A percentile compares a stretch with the other conserved stretches of the same genome.
phyloP scores from a whole-genome alignment of 192 early-diverging fungal species.

The Coemansia sp. region DNA sequence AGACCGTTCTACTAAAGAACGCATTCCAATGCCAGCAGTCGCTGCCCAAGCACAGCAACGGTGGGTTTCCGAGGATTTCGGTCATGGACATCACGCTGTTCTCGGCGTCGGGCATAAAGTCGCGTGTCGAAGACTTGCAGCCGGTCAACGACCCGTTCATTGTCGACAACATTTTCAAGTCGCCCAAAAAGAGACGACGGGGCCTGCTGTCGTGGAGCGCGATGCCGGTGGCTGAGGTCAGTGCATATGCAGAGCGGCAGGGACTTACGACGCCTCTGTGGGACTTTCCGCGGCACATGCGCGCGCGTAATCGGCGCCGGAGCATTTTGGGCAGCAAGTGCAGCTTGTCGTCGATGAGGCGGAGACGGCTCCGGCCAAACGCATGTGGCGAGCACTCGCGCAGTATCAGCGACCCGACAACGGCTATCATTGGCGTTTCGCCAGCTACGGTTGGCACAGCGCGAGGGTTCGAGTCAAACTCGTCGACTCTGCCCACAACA shows the following conservation, averaged over 20 bases:
- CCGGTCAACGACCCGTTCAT: conserved; percentile 52
- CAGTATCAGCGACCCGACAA: conserved; percentile 42
- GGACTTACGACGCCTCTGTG: conserved; percentile 10
- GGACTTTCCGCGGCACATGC: conserved; percentile 38
- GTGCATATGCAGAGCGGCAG: neutral
- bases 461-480: neutral
- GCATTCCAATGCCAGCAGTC: conserved; percentile 41
- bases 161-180: conserved; percentile 55
- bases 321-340: conserved; percentile 49
- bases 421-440: conserved; percentile 20
- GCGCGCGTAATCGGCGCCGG: conserved; percentile 34
- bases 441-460: neutral
- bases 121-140: conserved; percentile 39
- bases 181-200: conserved; percentile 44
- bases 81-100: conserved; percentile 40
- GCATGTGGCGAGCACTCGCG: conserved; percentile 29
- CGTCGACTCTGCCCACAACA: neutral
- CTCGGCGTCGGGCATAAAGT: conserved; percentile 18
- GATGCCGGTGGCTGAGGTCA: conserved; percentile 14
- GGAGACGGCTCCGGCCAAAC: conserved; percentile 16
- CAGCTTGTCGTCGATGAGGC: conserved; percentile 38
- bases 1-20: conserved; percentile 45
- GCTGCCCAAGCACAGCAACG: conserved; percentile 9
- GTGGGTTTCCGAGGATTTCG: conserved; percentile 6
- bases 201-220: conserved; percentile 51